Base-by-base conservation (phyloP, 495 filamentous ascomycete species). In the Penicillium malachiteum region DNA sequence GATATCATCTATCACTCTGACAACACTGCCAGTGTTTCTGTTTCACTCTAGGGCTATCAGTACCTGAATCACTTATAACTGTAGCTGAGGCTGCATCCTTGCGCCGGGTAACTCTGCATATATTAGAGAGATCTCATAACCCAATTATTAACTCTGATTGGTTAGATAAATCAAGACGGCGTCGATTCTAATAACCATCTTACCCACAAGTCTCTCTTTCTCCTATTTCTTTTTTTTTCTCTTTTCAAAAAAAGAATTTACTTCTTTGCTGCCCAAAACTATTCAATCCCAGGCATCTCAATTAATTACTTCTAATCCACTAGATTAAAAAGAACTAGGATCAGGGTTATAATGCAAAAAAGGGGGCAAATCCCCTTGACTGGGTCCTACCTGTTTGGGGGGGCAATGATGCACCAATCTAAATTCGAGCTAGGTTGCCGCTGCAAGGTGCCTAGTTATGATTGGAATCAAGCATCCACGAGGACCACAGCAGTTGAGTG, bases 371-470 rank as follows among this genome's bases (percentile, higher is more conserved):
- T n/a, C 45, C 16, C 16, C 17, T 57, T 39, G 18, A 46, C 46
- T 49, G 37, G 37, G 48, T 52, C 43, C 35, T 63, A 59, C 51
- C 54, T 37, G 45, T 52, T 43, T 33, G 30, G 55, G 38, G 31
- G 30, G 26, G 2, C 2, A 40, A 47, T 31, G 11, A 41, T 59
- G 45, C 55, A 43, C 51, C 53, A 62, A 59, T 57, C 54, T 43
- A 50, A 48, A 6, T 43, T 47, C 42, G 44, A 55, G 21, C 40
- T 40, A 35, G 54, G 18, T 52, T 52, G 33, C 30, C 53, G 51
- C 62, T 63, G 65, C 65, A 68, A 68, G 65, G 65, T 43, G 55
- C 33, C 56, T 60, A 57, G 65, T 63, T 59, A 53, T 65, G 62
- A 68, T 65, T 68, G 65, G 52, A 68, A 68, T 66, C 34, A 16